phyloP scores from a whole-genome alignment of 805 yeast species.

The Cephaloascus albidus region DNA sequence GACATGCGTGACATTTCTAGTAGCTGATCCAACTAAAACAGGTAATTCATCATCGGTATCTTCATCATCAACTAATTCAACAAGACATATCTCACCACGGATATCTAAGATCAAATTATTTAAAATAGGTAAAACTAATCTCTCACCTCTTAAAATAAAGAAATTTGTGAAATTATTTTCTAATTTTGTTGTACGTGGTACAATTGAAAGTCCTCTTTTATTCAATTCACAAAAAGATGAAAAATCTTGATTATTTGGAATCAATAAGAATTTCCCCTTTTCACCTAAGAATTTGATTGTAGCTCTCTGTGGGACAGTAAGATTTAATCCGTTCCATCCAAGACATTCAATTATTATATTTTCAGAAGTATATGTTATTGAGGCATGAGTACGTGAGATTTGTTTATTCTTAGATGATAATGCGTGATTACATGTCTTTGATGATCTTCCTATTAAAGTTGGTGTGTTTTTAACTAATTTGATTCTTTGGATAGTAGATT shows the following conservation, averaged over 20 bases:
- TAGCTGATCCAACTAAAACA: too few relatives aligned
- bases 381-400: conserved; percentile 61
- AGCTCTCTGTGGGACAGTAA: conserved; percentile 46
- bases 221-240: conserved; percentile 1
- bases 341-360: conserved; percentile 54
- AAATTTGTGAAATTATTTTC: conserved; percentile 40
- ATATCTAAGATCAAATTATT: conserved; percentile 60
- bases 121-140: conserved; percentile 53
- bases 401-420: conserved; percentile 39
- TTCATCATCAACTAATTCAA: conserved; percentile 38
- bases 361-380: conserved; percentile 30
- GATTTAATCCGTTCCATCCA: conserved; percentile 75
- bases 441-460: conserved; percentile 59
- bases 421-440: conserved; percentile 44
- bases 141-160: conserved; percentile 52
- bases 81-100: conserved; percentile 45
- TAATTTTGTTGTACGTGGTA: conserved; percentile 27
- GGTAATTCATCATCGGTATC: conserved; percentile 35
- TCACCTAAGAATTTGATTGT: conserved; percentile 17
- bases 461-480: conserved; percentile 25
- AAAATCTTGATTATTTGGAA: conserved; percentile 3
- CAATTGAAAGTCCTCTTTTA: conserved; percentile 1
- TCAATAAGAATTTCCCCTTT: conserved; percentile 9
- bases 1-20: too few relatives aligned
- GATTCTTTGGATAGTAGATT: conserved; percentile 11